A percentile compares a stretch with the other conserved stretches of the same genome.
phyloP scores from a whole-genome alignment of 495 filamentous ascomycete species.

The Podospora pseudoanserina region DNA sequence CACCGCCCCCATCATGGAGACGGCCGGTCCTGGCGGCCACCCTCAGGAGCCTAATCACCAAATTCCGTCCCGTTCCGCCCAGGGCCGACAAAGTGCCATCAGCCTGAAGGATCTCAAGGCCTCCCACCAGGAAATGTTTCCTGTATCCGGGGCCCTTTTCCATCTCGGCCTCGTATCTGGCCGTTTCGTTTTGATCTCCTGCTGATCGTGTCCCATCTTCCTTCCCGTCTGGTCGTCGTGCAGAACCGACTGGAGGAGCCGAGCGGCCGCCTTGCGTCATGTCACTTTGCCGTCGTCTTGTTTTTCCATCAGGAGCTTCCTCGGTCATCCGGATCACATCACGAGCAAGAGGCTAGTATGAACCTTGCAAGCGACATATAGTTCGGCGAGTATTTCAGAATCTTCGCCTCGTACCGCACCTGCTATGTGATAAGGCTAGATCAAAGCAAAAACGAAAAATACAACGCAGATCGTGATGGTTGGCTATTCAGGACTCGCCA shows the following conservation, averaged over 20 bases:
- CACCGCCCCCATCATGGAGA: conserved; percentile 26
- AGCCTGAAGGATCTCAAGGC: conserved; percentile 13
- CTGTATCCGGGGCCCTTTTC: not conserved
- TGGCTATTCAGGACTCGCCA: conserved; percentile 33
- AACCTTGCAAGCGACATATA: not conserved
- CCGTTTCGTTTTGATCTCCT: conserved; percentile 16
- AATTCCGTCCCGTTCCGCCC: conserved; percentile 16
- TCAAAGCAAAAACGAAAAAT: not conserved
- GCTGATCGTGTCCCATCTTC: conserved; percentile 11
- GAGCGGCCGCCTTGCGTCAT: conserved; percentile 9
- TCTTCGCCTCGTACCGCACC: not conserved
- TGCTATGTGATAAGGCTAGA: not conserved
- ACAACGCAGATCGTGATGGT: not conserved
- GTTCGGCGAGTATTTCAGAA: not conserved
- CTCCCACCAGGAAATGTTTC: not conserved
- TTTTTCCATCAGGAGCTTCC: not conserved
- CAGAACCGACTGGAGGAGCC: not conserved
- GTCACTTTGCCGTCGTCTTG: not conserved
- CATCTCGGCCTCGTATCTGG: conserved; percentile 1
- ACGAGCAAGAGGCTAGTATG: not conserved
- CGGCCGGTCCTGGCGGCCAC: conserved; percentile 13
- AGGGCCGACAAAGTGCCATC: conserved; percentile 7
- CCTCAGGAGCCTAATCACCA: conserved; percentile 19
- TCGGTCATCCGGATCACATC: not conserved
- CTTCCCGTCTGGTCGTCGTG: conserved; percentile 4